A percentile compares a stretch with the other conserved stretches of the same genome.
Evolutionary conservation across 2,329 filamentous ascomycete species (phyloP).

Genomic region (Aureobasidium sp.): DNA sequence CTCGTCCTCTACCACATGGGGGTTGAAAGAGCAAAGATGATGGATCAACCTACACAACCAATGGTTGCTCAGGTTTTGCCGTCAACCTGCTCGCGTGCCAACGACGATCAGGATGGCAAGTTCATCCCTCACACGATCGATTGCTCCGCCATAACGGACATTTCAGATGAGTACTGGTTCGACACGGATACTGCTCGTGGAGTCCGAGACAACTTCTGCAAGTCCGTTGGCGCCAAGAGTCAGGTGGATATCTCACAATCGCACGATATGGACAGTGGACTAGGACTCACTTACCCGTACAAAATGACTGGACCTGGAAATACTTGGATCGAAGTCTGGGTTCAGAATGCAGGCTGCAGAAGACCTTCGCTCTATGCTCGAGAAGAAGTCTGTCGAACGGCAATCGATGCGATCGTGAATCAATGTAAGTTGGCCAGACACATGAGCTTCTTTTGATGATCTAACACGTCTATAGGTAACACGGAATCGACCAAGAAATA

Average conservation of each 20-base stretch:
- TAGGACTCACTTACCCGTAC: neutral
- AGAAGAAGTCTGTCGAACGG: neutral
- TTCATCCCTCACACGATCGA: neutral
- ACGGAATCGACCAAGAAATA: neutral
- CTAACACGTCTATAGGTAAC: neutral
- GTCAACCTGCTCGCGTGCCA: neutral
- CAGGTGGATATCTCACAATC: neutral
- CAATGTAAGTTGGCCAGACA: neutral
- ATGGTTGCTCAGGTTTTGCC: neutral
- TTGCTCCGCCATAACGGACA: neutral
- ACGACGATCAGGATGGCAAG: neutral
- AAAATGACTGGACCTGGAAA: neutral
- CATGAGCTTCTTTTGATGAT: neutral
- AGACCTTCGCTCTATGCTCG: neutral
- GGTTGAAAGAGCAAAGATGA: neutral
- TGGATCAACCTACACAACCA: neutral
- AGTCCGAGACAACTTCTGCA: neutral
- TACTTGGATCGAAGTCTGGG: neutral
- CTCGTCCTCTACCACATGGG: neutral
- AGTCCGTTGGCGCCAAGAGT: neutral
- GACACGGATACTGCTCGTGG: neutral
- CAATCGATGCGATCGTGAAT: neutral
- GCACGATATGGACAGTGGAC: neutral
- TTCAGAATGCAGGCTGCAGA: neutral
- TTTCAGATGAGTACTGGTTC: neutral